A percentile compares a stretch with the other conserved stretches of the same genome.
Evolutionary conservation across 129 eudicot species (phyloP).

Genomic region (Escallonia herrerae): DNA sequence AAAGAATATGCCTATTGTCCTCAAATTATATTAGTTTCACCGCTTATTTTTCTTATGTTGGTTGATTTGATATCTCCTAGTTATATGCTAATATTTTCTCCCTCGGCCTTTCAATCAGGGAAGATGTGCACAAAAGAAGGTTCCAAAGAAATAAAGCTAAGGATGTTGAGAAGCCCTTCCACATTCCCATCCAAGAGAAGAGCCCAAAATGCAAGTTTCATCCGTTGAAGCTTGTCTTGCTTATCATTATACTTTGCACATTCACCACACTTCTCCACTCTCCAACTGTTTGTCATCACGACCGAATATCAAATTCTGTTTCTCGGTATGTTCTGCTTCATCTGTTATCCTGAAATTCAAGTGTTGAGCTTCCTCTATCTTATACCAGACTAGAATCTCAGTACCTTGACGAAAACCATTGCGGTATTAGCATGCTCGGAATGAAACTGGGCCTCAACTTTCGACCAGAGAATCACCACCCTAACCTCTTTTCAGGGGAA

Average conservation of each 20-base stretch:
- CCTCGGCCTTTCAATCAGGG: conserved; percentile 19
- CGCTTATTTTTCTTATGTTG: no score
- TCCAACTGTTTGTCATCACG: conserved; percentile 23
- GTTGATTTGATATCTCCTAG: no score
- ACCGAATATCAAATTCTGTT: conserved; percentile 12
- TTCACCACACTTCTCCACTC: conserved; percentile 19
- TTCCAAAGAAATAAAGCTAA: conserved; percentile 29
- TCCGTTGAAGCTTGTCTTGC: conserved; percentile 20
- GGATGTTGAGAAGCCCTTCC: conserved; percentile 25
- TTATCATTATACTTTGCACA: conserved; percentile 15
- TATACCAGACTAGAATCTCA: no score
- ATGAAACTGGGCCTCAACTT: not conserved
- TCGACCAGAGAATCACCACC: no score
- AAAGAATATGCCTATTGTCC: no score
- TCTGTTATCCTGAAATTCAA: no score
- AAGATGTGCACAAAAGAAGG: conserved; percentile 43
- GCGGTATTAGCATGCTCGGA: no score
- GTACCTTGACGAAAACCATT: no score
- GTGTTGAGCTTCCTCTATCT: no score
- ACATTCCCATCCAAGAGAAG: conserved; percentile 13
- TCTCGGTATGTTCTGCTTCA: conserved; percentile 22
- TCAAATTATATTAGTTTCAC: no score
- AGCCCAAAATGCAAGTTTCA: conserved; percentile 26
- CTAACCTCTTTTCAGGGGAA: no score
- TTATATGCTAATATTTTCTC: no score